These are phyloP conservation scores for Diaporthe caulivora DNA, from an alignment of 2,329 filamentous ascomycete genomes.

Conservation along the genomic window DNA sequence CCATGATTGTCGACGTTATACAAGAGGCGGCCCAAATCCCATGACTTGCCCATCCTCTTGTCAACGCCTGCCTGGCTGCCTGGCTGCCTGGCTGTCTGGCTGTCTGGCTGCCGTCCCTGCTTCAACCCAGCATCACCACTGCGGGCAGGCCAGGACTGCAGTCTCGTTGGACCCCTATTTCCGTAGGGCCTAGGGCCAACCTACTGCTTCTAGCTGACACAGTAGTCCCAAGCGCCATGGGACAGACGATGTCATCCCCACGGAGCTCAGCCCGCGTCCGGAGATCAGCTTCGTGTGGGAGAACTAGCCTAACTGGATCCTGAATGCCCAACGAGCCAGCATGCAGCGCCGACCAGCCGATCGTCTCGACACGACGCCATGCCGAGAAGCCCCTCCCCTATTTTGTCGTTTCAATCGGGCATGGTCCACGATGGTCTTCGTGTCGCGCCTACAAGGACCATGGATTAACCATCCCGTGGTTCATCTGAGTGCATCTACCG, in stretches of 20 bases:
- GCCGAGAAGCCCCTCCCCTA: constrained; percentile 15
- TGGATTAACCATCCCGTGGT: neutral
- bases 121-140: neutral
- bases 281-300: constrained; percentile 11
- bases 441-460: neutral
- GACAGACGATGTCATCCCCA: constrained; percentile 17
- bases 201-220: constrained; percentile 23
- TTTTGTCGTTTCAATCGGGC: constrained; percentile 4
- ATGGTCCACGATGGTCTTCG: neutral
- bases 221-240: constrained; percentile 21
- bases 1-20: neutral
- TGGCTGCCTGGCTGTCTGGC: no score
- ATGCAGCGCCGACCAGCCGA: constrained; percentile 13
- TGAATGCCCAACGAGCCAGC: constrained; percentile 24
- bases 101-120: neutral
- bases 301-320: constrained; percentile 2
- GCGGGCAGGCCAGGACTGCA: neutral
- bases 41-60: neutral
- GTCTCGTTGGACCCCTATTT: constrained; percentile 15
- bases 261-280: constrained; percentile 27
- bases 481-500: neutral
- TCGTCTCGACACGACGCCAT: constrained; percentile 9
- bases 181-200: constrained; percentile 14
- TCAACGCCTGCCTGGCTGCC: no score
- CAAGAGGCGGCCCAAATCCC: neutral